Conservation (phyloP, 495 filamentous ascomycete genomes). For the Aspergillus campestris region DNA sequence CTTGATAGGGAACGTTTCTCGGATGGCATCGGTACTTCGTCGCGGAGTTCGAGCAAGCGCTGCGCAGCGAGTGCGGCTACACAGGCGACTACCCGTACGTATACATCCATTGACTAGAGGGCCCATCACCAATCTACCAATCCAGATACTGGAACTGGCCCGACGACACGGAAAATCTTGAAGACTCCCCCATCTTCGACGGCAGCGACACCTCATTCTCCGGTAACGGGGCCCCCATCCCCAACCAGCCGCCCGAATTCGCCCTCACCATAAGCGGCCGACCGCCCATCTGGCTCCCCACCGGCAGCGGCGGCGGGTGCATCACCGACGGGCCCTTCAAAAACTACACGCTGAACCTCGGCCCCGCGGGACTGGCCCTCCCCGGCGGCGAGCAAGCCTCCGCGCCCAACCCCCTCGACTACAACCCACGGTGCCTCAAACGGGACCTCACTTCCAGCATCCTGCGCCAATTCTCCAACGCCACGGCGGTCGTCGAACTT, state of each 20-base stretch:
- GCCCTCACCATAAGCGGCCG: conserved; percentile 7
- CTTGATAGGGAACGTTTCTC: conserved; percentile 48
- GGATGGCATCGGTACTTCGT: conserved; percentile 65
- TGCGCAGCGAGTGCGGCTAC: conserved; percentile 65
- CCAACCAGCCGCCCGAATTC: conserved; percentile 23
- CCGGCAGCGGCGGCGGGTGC: conserved; percentile 57
- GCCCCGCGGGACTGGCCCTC: conserved; percentile 35
- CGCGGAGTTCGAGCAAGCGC: conserved; percentile 55
- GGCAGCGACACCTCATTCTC: conserved; percentile 51
- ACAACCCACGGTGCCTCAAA: conserved; percentile 58
- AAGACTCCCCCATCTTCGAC: conserved; percentile 56
- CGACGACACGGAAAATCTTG: conserved; percentile 37
- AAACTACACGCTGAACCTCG: conserved; percentile 40
- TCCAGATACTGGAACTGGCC: conserved; percentile 58
- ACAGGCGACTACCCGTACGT: conserved; percentile 35
- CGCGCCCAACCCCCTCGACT: conserved; percentile 20
- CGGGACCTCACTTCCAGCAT: conserved; percentile 51
- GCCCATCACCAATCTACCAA: background rate
- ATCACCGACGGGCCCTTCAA: conserved; percentile 53
- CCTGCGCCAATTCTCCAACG: conserved; percentile 41
- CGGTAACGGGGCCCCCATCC: conserved; percentile 48
- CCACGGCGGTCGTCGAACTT: conserved; percentile 36
- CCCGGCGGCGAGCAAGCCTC: conserved; percentile 13
- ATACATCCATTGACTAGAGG: background rate
- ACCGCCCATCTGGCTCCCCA: conserved; percentile 24